Percentiles rank a stretch among this genome's conserved stretches.
phyloP scores from a whole-genome alignment of 1,284 basidiomycete species.

The Leccinum cinnamomeum region DNA sequence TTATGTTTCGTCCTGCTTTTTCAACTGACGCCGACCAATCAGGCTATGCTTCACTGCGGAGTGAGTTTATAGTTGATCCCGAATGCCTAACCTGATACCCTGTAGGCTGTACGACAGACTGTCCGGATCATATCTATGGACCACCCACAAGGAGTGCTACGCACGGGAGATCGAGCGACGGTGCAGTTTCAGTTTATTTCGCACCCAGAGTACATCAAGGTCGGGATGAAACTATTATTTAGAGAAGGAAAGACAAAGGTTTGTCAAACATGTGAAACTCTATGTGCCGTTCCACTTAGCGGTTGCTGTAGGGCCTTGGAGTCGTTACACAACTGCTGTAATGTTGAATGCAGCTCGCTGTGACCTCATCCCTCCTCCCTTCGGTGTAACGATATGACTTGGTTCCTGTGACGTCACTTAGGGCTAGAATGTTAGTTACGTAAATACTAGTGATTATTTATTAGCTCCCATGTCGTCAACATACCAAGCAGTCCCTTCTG shows the following conservation, averaged over 20 bases:
- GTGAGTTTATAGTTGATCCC: constrained; percentile 41
- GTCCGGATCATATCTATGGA: constrained; percentile 89
- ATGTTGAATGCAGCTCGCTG: neutral
- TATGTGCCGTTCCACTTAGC: neutral
- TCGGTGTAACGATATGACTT: neutral
- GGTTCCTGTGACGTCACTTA: constrained; percentile 23
- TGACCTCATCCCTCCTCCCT: neutral
- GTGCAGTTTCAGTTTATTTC: constrained; percentile 91
- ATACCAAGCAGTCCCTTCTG: constrained; percentile 25
- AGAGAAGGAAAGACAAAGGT: constrained; percentile 94
- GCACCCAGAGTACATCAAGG: constrained; percentile 87
- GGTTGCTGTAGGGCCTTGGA: constrained; percentile 39
- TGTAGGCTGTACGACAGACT: constrained; percentile 82
- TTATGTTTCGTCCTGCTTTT: neutral
- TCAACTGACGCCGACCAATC: constrained; percentile 20
- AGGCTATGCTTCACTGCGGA: constrained; percentile 86
- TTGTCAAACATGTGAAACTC: constrained; percentile 9
- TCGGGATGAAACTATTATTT: constrained; percentile 89
- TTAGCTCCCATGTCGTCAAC: constrained; percentile 20
- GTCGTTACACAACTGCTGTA: constrained; percentile 43
- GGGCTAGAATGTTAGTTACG: constrained; percentile 17
- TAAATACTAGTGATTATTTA: constrained; percentile 9
- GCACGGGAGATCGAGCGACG: constrained; percentile 88
- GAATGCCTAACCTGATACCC: constrained; percentile 5
- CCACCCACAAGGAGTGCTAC: constrained; percentile 80